A percentile compares a stretch with the other conserved stretches of the same genome.
These are phyloP conservation scores for Fusarium anthophilum DNA, from an alignment of 2,329 filamentous ascomycete species.

Conservation along the genomic window DNA sequence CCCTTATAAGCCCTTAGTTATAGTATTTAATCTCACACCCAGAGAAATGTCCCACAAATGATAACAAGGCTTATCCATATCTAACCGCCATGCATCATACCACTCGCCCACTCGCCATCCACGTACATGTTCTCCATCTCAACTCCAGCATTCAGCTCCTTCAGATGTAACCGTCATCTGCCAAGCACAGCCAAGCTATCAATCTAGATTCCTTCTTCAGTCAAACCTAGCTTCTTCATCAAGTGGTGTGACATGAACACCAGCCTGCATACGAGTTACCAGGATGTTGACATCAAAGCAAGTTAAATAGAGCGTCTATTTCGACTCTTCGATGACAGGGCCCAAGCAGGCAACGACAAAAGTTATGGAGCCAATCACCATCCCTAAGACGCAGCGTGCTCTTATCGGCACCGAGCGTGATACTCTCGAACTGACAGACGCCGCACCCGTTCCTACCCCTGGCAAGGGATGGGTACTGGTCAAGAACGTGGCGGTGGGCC, in stretches of 20 bases:
- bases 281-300: background rate
- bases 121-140: background rate
- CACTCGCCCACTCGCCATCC: background rate
- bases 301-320: background rate
- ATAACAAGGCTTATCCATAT: background rate
- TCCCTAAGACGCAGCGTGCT: background rate
- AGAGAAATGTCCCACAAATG: background rate
- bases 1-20: background rate
- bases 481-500: background rate
- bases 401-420: background rate
- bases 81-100: background rate
- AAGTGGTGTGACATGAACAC: background rate
- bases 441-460: background rate
- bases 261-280: background rate
- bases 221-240: background rate
- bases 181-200: background rate
- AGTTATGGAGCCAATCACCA: background rate
- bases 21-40: background rate
- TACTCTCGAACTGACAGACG: background rate
- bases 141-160: background rate
- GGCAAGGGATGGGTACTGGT: background rate
- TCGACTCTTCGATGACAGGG: background rate
- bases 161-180: background rate
- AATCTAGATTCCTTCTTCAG: background rate
- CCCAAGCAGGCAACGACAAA: background rate